Base-by-base conservation (phyloP, 208 protist species). In the Zelonia costaricensis region DNA sequence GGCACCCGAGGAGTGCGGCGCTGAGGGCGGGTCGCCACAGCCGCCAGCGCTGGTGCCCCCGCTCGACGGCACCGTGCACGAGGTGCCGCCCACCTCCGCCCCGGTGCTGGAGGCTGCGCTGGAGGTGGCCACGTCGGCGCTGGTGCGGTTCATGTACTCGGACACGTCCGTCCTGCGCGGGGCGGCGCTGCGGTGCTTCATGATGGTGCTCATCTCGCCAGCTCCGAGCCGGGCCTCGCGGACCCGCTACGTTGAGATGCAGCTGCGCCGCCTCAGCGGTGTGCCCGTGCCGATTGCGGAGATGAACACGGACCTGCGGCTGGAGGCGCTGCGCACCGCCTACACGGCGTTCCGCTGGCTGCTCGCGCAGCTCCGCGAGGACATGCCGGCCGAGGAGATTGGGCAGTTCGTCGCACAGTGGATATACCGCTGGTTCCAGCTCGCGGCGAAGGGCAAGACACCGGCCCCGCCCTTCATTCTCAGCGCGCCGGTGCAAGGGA, bases 341-440 rank as follows among this genome's bases (percentile, higher is more conserved):
- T 84, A 83, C 62, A 52, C 80, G 9, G 55, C 67, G 10, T 78
- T 80, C 15, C 64, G 60, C 45, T 93, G 70, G 69, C 59, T 95
- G 59, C 61, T 88, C 46, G 72, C 76, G 28, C 75, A 73, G 49
- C 71, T 91, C 12, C 60, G 74, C 16, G 48, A 68, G 42, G 69
- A 76, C 30, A 68, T 91, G 31, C 67, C 76, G 3, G 42, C 78
- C 23, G 84, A 84, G 46, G 79, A 91, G 39, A 90, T 95, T 36
- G 54, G 77, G 45, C 69, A 80, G 20, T 80, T 71, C 53, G 74
- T 84, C 1, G 69, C 62, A 4, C 51, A 65, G 43, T 82, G 74
- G 65, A 74, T 81, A 20, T 76, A 78, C 59, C 64, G 73, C 28
- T 85, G 72, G 69, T 74, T 61, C n/a, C 28, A 56, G 31, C 58